Evolutionary conservation across 176 grass and related monocot genomes (phyloP), one percentile per base, ranked within the genome.

Genomic region (Puccinellia tenuiflora): DNA sequence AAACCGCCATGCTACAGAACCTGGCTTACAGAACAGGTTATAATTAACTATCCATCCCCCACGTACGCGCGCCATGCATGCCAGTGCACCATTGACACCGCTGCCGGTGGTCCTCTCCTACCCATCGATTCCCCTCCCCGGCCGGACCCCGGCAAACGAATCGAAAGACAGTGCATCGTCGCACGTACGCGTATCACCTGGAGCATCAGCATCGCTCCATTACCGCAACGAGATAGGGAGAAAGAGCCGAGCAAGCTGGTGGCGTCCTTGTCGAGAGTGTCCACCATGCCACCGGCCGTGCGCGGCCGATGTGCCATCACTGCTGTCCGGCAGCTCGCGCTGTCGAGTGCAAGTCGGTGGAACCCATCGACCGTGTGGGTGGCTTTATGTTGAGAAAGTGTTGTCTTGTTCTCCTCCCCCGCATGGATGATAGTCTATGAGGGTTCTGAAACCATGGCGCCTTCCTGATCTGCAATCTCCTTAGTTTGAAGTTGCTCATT

Each of bases 71-170:
- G 60, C 60, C 60, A 63, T 63, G 59, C 59, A 72, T 42, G 76
- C 76, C 75, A 37, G 53, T 39, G 51, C 51, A 21, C n/a, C 74
- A 77, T 40, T 6, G 52, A 14, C 62, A 24, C 66, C 76, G 72
- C 78, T 34, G 34, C 70, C 65, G 25, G 80, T 73, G 81, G 80
- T 84, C 86, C 86, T 73, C 69, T 46, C 13, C 43, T 5, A 59
- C 33, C 10, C 12, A 75, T 25, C 10, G 16, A 72, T n/a, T 57
- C 42, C 67, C 67, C 42, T 20, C 12, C 22, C 2, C 8, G 2
- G 62, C 42, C 67, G 54, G 31, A 11, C 12, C 22, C 2, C 8
- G 2, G 62, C 34, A n/a, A 43, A 70, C 22, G 39, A 39, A 21
- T 7, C 21, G 53, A 86, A 86, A 10, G 42, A 60, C 42, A 37